phyloP scores from a whole-genome alignment of 192 early-diverging fungal species.

The Gonapodya prolifera region DNA sequence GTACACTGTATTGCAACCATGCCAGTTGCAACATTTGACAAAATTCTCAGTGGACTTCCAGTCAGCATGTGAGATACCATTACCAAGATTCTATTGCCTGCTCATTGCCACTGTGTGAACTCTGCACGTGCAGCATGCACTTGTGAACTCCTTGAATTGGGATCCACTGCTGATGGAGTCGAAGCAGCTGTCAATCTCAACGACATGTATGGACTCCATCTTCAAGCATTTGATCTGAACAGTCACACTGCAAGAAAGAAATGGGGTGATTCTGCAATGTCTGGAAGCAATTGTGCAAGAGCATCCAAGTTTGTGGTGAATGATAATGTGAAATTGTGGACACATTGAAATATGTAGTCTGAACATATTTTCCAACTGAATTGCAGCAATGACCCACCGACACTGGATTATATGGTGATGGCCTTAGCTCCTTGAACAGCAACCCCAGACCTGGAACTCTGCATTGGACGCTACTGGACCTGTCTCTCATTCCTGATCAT shows the following conservation, averaged over 20 bases:
- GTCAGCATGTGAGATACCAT: neutral
- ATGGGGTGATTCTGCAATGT: neutral
- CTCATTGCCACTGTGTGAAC: neutral
- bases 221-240: neutral
- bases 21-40: neutral
- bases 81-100: neutral
- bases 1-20: neutral
- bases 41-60: neutral
- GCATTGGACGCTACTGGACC: neutral
- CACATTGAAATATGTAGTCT: neutral
- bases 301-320: neutral
- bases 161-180: too few relatives aligned
- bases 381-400: neutral
- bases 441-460: neutral
- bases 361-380: neutral
- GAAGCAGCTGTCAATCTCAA: too few relatives aligned
- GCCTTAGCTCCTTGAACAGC: neutral
- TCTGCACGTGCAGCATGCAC: neutral
- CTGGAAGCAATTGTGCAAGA: neutral
- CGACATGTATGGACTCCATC: neutral
- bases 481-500: neutral
- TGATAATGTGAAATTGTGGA: too few relatives aligned
- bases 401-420: neutral
- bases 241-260: neutral
- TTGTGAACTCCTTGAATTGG: neutral